A percentile compares a stretch with the other conserved stretches of the same genome.
These are phyloP conservation scores for Myriosclerotinia curreyana DNA, from an alignment of 2,329 filamentous ascomycete species.

Conservation along the genomic window DNA sequence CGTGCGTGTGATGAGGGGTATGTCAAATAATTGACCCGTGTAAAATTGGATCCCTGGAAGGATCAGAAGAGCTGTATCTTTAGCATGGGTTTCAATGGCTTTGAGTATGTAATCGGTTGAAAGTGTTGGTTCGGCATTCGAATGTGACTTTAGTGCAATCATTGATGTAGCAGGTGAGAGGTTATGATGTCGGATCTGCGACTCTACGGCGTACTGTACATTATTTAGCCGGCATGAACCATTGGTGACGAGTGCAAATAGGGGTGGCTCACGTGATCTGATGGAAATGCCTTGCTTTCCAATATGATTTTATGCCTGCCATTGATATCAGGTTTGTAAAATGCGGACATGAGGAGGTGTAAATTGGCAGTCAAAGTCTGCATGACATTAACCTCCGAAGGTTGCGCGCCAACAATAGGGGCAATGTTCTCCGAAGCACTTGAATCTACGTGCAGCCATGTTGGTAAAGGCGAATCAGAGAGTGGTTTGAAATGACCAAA, in stretches of 20 bases:
- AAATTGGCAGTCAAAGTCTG: constrained; percentile 75
- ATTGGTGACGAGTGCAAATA: constrained; percentile 9
- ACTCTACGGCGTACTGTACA: constrained; percentile 68
- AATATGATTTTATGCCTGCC: constrained; percentile 69
- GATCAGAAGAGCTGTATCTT: constrained; percentile 65
- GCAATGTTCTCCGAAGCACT: constrained; percentile 64
- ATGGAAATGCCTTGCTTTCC: constrained; percentile 77
- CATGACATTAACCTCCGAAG: constrained; percentile 74
- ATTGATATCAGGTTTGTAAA: constrained; percentile 64
- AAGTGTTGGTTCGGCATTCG: constrained; percentile 51
- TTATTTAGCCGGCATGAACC: constrained; percentile 28
- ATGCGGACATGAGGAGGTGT: constrained; percentile 74
- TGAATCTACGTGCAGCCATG: constrained; percentile 71
- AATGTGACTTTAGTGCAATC: constrained; percentile 60
- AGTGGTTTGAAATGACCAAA: constrained; percentile 71
- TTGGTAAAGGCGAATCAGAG: constrained; percentile 57
- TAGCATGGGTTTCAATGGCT: constrained; percentile 63
- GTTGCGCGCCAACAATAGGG: constrained; percentile 65
- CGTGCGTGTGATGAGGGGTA: constrained; percentile 66
- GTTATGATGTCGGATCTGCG: constrained; percentile 68
- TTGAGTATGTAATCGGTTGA: constrained; percentile 65
- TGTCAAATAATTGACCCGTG: constrained; percentile 74
- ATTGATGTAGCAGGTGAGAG: constrained; percentile 63
- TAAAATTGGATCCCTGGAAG: constrained; percentile 79
- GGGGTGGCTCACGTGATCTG: constrained; percentile 64